Conservation (phyloP, 805 yeast genomes). For the Maudiozyma barnettii region DNA sequence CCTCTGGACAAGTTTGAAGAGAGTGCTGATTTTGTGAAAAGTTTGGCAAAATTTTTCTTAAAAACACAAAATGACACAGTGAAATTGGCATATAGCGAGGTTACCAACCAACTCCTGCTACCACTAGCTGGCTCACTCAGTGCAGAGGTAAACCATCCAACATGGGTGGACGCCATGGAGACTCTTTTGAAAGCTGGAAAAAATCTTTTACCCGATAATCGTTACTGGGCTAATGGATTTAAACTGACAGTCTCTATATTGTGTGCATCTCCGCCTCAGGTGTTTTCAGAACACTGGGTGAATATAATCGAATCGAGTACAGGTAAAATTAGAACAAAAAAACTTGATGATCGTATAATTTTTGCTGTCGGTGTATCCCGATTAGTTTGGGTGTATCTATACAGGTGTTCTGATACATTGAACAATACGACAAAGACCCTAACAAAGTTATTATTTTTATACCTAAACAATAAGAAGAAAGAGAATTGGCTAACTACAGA, state of each 20-base stretch:
- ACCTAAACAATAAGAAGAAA: slow-evolving; percentile 50
- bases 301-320: slow-evolving; percentile 52
- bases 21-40: slow-evolving; percentile 79
- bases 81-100: slow-evolving; percentile 75
- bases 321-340: slow-evolving; percentile 58
- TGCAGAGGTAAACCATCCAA: slow-evolving; percentile 93
- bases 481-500: slow-evolving; percentile 73
- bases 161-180: slow-evolving; percentile 79
- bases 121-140: slow-evolving; percentile 81
- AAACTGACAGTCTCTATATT: slow-evolving; percentile 63
- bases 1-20: slow-evolving; percentile 90
- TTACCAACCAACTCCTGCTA: slow-evolving; percentile 59
- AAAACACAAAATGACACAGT: slow-evolving; percentile 56
- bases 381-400: slow-evolving; percentile 81
- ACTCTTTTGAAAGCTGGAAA: slow-evolving; percentile 44
- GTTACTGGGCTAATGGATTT: slow-evolving; percentile 59
- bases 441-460: slow-evolving; percentile 48
- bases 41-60: slow-evolving; percentile 74
- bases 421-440: slow-evolving; percentile 78
- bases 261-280: slow-evolving; percentile 69
- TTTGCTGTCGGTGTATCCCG: slow-evolving; percentile 60
- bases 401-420: slow-evolving; percentile 77
- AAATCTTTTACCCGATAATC: slow-evolving; percentile 36
- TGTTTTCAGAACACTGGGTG: slow-evolving; percentile 68
- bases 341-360: slow-evolving; percentile 39